These are phyloP conservation scores for Huntiella bhutanensis DNA, from an alignment of 2,329 filamentous ascomycete genomes.

Conservation along the genomic window DNA sequence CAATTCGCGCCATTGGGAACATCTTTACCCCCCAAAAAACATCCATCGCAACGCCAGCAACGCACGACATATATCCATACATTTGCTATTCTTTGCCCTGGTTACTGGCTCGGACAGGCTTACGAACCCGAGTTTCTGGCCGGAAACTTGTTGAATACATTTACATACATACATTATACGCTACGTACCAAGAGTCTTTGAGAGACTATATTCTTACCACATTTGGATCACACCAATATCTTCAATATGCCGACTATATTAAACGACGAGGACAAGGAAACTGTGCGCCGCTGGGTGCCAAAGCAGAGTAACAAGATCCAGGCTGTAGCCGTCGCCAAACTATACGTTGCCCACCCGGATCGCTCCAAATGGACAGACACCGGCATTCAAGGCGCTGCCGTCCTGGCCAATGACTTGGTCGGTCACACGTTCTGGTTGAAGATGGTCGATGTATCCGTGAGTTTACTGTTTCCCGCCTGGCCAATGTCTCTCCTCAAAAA, in stretches of 20 bases:
- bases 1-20: too few relatives aligned
- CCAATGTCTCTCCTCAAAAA: background rate
- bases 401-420: constrained; percentile 82
- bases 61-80: too few relatives aligned
- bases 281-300: constrained; percentile 81
- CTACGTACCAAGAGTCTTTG: too few relatives aligned
- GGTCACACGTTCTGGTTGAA: constrained; percentile 96
- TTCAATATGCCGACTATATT: constrained; percentile 20
- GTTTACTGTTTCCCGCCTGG: constrained; percentile 15
- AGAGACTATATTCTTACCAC: too few relatives aligned
- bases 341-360: constrained; percentile 85
- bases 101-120: too few relatives aligned
- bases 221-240: background rate
- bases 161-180: too few relatives aligned
- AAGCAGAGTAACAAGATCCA: constrained; percentile 96
- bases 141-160: too few relatives aligned
- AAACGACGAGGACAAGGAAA: constrained; percentile 86
- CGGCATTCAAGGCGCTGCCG: constrained; percentile 75
- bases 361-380: constrained; percentile 81
- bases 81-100: too few relatives aligned
- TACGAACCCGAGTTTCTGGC: too few relatives aligned
- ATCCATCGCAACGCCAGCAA: too few relatives aligned
- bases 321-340: constrained; percentile 76
- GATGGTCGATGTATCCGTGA: constrained; percentile 85
- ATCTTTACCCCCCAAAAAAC: too few relatives aligned